Base-by-base conservation (phyloP, 257 asterid species). In the Solanum bulbocastanum region DNA sequence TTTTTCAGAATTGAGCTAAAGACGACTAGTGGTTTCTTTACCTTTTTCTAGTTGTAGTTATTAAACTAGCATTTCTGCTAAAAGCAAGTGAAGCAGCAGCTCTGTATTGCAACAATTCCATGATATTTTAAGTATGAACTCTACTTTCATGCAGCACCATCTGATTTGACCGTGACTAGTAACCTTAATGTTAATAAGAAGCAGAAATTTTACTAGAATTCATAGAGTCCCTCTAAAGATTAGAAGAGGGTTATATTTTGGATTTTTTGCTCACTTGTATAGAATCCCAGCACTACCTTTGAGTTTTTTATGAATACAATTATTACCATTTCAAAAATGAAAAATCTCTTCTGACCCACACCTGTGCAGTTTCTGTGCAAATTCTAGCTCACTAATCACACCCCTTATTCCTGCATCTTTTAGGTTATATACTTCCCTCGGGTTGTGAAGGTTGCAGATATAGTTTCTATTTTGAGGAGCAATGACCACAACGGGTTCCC, bases 351-450 rank as follows among this genome's bases (percentile, higher is more conserved):
- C 60, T 56, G 25, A 11, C 52, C 75, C 40, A 62, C 20, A 68
- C 75, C 83, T 75, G 22, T 83, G 56, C 66, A 60, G 72, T 39
- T 39, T 60, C 39, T 39, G 66, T 86, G 66, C 87, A 86, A 65
- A 44, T 84, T 84, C 76, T 86, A 32, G 75, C 90, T 87, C 15
- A 83, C 82, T 74, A 49, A 83, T 27, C 85, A 30, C 68, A 30
- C 68, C 22, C 83, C 32, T 73, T 30, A 46, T 65, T 68, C 84
- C 65, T 86, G 23, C 56, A 68, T 88, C 83, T 83, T 92, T 90
- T 89, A 97, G 99, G 98, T 95, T 90, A 95, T 95, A 89, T 95
- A 93, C 91, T 95, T 97, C 76, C 98, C 98, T 72, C 98, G 99
- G 73, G 93, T 96, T 46, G 98, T 93, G 88, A 96, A 96, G 93